phyloP scores from a whole-genome alignment of 2,329 filamentous ascomycete species.

The Furcasterigmium furcatum region DNA sequence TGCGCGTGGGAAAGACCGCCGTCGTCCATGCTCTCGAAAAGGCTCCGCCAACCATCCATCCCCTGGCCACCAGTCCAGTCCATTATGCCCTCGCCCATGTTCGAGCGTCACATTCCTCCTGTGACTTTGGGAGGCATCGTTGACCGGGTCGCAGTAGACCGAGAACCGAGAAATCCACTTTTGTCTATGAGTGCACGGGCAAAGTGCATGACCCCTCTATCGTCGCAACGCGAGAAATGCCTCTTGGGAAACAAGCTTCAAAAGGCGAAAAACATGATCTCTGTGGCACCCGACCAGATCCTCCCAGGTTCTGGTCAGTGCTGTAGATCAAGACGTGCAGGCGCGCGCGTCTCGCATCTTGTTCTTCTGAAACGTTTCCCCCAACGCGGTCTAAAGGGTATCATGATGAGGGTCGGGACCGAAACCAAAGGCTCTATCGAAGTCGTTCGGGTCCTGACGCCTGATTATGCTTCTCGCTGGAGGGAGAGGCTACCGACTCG shows the following conservation, averaged over 20 bases:
- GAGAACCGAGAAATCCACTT: conserved; percentile 60
- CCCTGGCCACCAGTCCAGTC: conserved; percentile 17
- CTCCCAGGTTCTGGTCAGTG: conserved; percentile 5
- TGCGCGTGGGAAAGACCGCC: conserved; percentile 26
- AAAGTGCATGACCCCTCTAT: conserved; percentile 34
- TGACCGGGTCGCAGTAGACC: conserved; percentile 38
- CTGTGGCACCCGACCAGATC: conserved; percentile 14
- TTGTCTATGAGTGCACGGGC: conserved; percentile 51
- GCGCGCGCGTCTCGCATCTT: conserved; percentile 1
- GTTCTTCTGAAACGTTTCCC: conserved; percentile 19
- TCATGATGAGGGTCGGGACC: conserved; percentile 17
- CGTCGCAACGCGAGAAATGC: conserved; percentile 29
- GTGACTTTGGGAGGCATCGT: conserved; percentile 16
- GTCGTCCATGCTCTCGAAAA: conserved; percentile 30
- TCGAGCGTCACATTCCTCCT: conserved; percentile 20
- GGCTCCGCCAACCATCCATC: conserved; percentile 12
- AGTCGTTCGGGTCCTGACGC: conserved; percentile 25
- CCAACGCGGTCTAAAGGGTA: conserved; percentile 21
- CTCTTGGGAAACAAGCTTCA: conserved; percentile 25
- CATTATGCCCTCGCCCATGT: conserved; percentile 17
- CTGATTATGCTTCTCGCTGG: conserved; percentile 28
- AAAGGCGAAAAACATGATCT: conserved; percentile 33
- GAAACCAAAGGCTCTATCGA: conserved; percentile 18
- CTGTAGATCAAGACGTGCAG: conserved; percentile 3
- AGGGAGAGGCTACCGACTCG: conserved; percentile 20